Conservation (phyloP, 2,329 filamentous ascomycete genomes). For the Fusarium cyanostomum region DNA sequence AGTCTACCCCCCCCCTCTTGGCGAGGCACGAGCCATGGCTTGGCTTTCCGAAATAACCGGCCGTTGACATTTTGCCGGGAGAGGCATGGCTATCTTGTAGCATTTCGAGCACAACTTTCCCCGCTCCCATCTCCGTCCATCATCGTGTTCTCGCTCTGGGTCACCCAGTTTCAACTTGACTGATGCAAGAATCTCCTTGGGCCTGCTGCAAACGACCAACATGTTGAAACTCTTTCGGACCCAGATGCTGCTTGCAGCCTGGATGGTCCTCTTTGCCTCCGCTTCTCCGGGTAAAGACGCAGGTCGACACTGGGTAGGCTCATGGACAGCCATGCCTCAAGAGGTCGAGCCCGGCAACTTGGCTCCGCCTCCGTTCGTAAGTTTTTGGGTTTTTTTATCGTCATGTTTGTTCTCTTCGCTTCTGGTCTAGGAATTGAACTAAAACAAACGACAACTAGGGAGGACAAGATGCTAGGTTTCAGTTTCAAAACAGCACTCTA, state of each 20-base stretch:
- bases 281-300: constrained; percentile 4
- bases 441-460: neutral
- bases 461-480: constrained; percentile 6
- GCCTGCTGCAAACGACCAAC: neutral
- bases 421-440: neutral
- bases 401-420: neutral
- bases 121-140: too few species aligned
- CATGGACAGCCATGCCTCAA: constrained; percentile 30
- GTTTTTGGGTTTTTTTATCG: neutral
- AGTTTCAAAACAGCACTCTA: constrained; percentile 23
- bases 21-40: too few species aligned
- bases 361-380: constrained; percentile 24
- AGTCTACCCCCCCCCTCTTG: too few species aligned
- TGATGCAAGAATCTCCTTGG: neutral
- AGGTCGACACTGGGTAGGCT: constrained; percentile 22
- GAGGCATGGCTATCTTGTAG: too few species aligned
- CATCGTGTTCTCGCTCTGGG: too few species aligned
- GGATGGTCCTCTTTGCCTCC: neutral
- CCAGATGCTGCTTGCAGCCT: constrained; percentile 6
- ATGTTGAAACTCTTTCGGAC: neutral
- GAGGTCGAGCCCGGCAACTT: constrained; percentile 26
- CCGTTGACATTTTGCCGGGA: too few species aligned
- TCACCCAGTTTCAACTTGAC: neutral
- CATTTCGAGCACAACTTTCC: too few species aligned
- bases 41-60: too few species aligned